A percentile compares a stretch with the other conserved stretches of the same genome.
Evolutionary conservation across 805 yeast species (phyloP).

Genomic region (Pichia scutulata): DNA sequence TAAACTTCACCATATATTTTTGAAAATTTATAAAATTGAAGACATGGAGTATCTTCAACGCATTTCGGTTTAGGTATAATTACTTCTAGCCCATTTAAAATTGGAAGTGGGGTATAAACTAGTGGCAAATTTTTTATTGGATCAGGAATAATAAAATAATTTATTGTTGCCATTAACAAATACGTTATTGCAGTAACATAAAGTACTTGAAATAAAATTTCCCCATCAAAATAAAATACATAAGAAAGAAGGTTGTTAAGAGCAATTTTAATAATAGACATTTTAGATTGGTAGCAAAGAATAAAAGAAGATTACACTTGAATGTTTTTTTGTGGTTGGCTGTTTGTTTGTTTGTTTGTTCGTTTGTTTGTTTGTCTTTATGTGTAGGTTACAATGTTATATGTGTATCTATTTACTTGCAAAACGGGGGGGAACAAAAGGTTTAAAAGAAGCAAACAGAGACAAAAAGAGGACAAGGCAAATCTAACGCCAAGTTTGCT

Average conservation of each 20-base stretch:
- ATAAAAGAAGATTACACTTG: not conserved
- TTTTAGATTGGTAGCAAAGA: not conserved
- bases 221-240: not conserved
- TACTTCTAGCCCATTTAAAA: slow-evolving; percentile 21
- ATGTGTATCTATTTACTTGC: not conserved
- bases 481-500: not conserved
- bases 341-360: too few relatives aligned
- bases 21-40: slow-evolving; percentile 39
- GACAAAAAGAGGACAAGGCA: not conserved
- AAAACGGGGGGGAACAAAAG: not conserved
- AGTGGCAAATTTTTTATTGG: slow-evolving; percentile 16
- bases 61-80: slow-evolving; percentile 20
- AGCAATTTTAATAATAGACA: not conserved
- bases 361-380: not conserved
- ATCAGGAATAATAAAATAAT: slow-evolving; percentile 3
- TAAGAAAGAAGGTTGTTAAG: not conserved
- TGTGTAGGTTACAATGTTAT: not conserved
- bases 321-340: too few relatives aligned
- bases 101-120: slow-evolving; percentile 18
- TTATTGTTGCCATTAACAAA: not conserved
- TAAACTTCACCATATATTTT: slow-evolving; percentile 39
- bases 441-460: not conserved
- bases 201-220: not conserved
- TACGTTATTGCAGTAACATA: not conserved
- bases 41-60: slow-evolving; percentile 35